A percentile compares a stretch with the other conserved stretches of the same genome.
Conservation (phyloP, 305 asterid genomes). For the Solanum hybrid region DNA sequence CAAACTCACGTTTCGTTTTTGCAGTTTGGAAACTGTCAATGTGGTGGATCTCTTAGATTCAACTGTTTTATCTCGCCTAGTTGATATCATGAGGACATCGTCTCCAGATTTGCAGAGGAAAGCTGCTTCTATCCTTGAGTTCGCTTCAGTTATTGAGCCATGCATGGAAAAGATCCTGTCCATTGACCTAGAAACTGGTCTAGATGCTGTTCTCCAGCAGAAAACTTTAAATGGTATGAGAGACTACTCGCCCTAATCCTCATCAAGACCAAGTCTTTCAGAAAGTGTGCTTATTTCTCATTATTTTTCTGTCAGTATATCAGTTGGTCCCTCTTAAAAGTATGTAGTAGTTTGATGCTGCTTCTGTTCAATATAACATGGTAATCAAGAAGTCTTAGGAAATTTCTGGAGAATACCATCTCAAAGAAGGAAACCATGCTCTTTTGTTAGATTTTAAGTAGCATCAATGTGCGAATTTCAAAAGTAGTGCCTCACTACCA, state of each 20-base stretch:
- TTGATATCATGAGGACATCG: conserved; percentile 58
- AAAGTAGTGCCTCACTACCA: not conserved
- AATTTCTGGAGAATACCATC: not conserved
- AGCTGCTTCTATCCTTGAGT: conserved; percentile 77
- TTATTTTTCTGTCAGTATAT: not conserved
- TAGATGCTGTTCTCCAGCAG: conserved; percentile 50
- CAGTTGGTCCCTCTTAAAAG: not conserved
- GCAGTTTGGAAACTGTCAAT: conserved; percentile 30
- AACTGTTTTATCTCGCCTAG: conserved; percentile 43
- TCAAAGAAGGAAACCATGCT: not conserved
- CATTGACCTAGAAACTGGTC: conserved; percentile 46
- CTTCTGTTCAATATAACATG: not conserved
- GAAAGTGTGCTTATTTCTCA: not conserved
- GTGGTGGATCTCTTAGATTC: conserved; percentile 41
- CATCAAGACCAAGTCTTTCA: not conserved
- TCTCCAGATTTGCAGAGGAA: conserved; percentile 53
- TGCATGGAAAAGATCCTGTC: conserved; percentile 36
- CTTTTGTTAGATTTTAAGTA: not conserved
- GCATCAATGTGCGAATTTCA: not conserved
- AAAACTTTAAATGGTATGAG: conserved; percentile 43
- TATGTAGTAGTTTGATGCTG: not conserved
- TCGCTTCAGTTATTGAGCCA: conserved; percentile 29
- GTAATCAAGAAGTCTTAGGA: not conserved
- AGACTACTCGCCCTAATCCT: not conserved
- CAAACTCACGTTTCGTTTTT: conserved; percentile 9